phyloP scores from a whole-genome alignment of 179 eudicot genomes.

The Beta lomatogona region DNA sequence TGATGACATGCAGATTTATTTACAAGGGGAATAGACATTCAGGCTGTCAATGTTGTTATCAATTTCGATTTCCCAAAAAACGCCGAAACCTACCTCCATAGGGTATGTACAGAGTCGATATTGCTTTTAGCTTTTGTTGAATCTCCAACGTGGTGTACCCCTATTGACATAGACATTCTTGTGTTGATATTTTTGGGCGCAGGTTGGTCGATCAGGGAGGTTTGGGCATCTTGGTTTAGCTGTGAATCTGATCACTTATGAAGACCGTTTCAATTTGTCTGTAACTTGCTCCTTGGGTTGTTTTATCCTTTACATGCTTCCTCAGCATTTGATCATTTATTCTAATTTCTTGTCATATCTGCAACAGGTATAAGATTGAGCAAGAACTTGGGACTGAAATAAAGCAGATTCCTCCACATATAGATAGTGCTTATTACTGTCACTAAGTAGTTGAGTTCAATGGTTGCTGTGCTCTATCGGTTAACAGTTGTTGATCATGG shows the following conservation, averaged over 20 bases:
- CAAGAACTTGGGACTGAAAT: slow-evolving; percentile 55
- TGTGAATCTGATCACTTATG: slow-evolving; percentile 87
- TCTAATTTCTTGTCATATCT: slow-evolving; percentile 6
- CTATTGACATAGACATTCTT: neutral
- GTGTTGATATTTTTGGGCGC: slow-evolving; percentile 1
- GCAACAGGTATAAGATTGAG: slow-evolving; percentile 71
- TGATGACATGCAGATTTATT: slow-evolving; percentile 56
- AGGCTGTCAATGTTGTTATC: slow-evolving; percentile 90
- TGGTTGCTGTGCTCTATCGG: slow-evolving; percentile 13
- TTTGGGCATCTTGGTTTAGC: slow-evolving; percentile 93
- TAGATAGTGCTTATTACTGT: slow-evolving; percentile 43
- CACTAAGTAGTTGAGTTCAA: slow-evolving; percentile 22
- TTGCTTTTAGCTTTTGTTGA: neutral
- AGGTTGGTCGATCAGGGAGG: slow-evolving; percentile 98
- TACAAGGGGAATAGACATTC: slow-evolving; percentile 93
- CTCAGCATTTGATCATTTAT: neutral
- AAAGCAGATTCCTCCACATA: slow-evolving; percentile 50
- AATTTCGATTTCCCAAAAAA: slow-evolving; percentile 89
- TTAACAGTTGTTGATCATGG: slow-evolving; percentile 23
- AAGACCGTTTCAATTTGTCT: slow-evolving; percentile 90
- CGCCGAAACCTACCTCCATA: slow-evolving; percentile 83
- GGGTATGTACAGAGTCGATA: slow-evolving; percentile 49
- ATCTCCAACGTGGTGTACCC: neutral
- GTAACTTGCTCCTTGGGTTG: slow-evolving; percentile 18
- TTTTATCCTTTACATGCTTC: neutral